Base-by-base conservation (phyloP, 495 filamentous ascomycete genomes). In the Daldinia caldariorum region DNA sequence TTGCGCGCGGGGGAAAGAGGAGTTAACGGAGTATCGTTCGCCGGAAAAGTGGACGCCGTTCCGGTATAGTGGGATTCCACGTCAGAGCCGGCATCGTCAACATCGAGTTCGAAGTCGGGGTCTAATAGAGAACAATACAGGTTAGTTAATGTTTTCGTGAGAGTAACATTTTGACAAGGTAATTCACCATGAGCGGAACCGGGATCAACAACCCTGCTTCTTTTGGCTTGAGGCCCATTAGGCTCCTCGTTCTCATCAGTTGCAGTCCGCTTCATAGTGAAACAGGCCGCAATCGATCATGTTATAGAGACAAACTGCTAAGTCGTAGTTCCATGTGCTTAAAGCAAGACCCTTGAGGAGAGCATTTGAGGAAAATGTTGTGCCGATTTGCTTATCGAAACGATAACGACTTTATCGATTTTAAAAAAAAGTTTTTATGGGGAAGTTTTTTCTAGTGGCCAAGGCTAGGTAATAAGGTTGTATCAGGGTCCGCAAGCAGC, bases 1-100 rank as follows among this genome's bases (percentile, higher is more conserved):
- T 82, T 87, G 61, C 83, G 86, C 34, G 79, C 80, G 7, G 83
- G 83, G n/a, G 86, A 88, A 63, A 85, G 77, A 14, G 81, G 85
- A 5, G 87, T 86, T 12, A 78, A 75, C 6, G 55, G 54, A 34
- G 54, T 41, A 41, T 34, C 26, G 22, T 35, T 43, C 18, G 62
- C 31, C 39, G 82, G 79, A 51, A 80, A 71, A 34, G 76, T 77
- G 14, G 69, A 59, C 3, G 67, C 20, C 20, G 45, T 38, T 56
- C 81, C 71, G 5, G 61, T 56, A 55, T 83, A 81, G 20, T 80
- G 79, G 22, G 83, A 84, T 14, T 83, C 83, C 3, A 76, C 74
- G 59, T 85, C 79, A 76, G 70, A 66, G 20, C 63, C 43, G n/a
- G 45, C 6, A 22, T 73, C 31, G 34, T 77, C 71, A 18, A 38